Percentiles rank a stretch among this genome's conserved stretches.
Evolutionary conservation across 306 rosid species (phyloP).

Genomic region (Purshia tridentata): DNA sequence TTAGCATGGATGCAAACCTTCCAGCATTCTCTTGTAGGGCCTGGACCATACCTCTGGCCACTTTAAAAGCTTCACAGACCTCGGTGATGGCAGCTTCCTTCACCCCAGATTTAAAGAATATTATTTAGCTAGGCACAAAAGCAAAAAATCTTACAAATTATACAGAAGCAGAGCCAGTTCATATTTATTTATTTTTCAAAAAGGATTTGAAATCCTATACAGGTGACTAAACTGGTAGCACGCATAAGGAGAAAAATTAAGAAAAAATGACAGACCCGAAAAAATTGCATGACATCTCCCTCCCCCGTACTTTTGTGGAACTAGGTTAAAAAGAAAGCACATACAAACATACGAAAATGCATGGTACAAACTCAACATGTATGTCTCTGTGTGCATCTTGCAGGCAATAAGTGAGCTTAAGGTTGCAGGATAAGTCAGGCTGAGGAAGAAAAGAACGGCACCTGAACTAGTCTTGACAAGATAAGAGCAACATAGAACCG

Average conservation of each 20-base stretch:
- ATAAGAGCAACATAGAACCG: slow-evolving; percentile 94
- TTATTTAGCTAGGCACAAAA: slow-evolving; percentile 18
- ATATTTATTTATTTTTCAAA: background rate
- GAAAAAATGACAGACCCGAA: background rate
- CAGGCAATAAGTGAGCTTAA: slow-evolving; percentile 3
- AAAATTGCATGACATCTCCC: slow-evolving; percentile 2
- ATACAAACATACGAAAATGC: background rate
- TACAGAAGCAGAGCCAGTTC: slow-evolving; percentile 18
- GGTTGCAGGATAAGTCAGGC: slow-evolving; percentile 7
- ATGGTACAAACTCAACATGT: background rate
- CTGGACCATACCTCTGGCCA: slow-evolving; percentile 98
- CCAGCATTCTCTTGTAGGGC: slow-evolving; percentile 96
- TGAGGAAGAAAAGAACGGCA: slow-evolving; percentile 31
- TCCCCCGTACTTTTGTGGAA: background rate
- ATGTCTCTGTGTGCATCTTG: background rate
- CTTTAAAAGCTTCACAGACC: slow-evolving; percentile 87
- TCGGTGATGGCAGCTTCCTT: slow-evolving; percentile 87
- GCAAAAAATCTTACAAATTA: slow-evolving; percentile 20
- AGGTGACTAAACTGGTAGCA: background rate
- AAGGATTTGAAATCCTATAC: background rate
- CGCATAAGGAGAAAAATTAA: background rate
- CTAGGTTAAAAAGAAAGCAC: slow-evolving; percentile 2
- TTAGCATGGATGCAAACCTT: slow-evolving; percentile 96
- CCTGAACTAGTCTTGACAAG: slow-evolving; percentile 93
- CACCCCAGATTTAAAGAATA: slow-evolving; percentile 25